Percentiles rank a stretch among this genome's conserved stretches.
These are phyloP conservation scores for Malus hybrid DNA, from an alignment of 331 rosid genomes.

Conservation along the genomic window DNA sequence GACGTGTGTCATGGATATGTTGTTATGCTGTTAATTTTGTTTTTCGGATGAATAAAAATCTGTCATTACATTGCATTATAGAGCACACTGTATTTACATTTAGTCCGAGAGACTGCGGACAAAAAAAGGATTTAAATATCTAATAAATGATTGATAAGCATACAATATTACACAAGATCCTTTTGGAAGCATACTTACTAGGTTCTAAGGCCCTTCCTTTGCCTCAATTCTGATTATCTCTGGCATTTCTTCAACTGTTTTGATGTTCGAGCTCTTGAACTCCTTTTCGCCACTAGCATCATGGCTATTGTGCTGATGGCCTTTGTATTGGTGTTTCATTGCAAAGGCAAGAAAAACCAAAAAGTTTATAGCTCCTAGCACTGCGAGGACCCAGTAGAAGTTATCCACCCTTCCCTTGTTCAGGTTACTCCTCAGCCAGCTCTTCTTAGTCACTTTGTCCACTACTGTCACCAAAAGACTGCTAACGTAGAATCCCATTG, in stretches of 20 bases:
- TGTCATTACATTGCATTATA: neutral
- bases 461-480: slow-evolving; percentile 70
- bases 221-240: slow-evolving; percentile 23
- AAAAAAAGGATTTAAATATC: neutral
- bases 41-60: neutral
- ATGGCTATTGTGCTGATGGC: slow-evolving; percentile 20
- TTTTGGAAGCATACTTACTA: slow-evolving; percentile 17
- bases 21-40: neutral
- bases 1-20: neutral
- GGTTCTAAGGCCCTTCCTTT: slow-evolving; percentile 47
- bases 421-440: slow-evolving; percentile 70
- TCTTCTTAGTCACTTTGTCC: slow-evolving; percentile 57
- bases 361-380: slow-evolving; percentile 55
- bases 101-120: neutral
- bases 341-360: slow-evolving; percentile 55
- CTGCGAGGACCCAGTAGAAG: slow-evolving; percentile 78
- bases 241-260: slow-evolving; percentile 25
- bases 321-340: slow-evolving; percentile 69
- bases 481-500: slow-evolving; percentile 91
- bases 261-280: slow-evolving; percentile 36
- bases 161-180: slow-evolving; percentile 6
- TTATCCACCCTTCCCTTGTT: slow-evolving; percentile 49
- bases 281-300: slow-evolving; percentile 37
- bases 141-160: neutral
- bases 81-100: neutral